Evolutionary conservation across 345 rosid genomes (phyloP).

Genomic region (Schrenkiella parvula): DNA sequence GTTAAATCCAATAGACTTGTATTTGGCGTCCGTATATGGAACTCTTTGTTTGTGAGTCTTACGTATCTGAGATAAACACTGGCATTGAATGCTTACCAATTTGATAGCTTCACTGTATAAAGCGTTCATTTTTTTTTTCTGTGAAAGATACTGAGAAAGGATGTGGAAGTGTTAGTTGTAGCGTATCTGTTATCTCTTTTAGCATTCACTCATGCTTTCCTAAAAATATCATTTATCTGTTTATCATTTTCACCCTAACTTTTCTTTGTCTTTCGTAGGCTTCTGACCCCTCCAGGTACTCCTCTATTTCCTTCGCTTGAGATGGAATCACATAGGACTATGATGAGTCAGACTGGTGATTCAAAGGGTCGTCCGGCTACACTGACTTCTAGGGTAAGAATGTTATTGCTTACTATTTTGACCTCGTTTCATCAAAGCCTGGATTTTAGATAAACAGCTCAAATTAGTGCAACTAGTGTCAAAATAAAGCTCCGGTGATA

Average conservation of each 20-base stretch:
- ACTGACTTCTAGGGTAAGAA: conserved; percentile 77
- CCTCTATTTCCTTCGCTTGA: conserved; percentile 97
- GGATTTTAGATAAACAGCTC: neutral
- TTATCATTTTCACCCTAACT: neutral
- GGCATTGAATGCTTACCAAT: neutral
- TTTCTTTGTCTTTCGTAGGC: conserved; percentile 50
- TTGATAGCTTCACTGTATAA: neutral
- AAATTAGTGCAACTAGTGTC: neutral
- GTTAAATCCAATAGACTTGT: neutral
- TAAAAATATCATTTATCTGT: neutral
- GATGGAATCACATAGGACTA: conserved; percentile 76
- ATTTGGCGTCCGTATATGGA: neutral
- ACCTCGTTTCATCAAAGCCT: neutral
- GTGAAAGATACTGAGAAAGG: conserved; percentile 3
- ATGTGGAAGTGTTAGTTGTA: neutral
- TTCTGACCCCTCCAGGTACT: conserved; percentile 94
- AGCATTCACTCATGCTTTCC: neutral
- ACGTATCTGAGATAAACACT: neutral
- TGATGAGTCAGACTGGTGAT: conserved; percentile 64
- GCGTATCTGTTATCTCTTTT: neutral
- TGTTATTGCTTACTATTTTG: conserved; percentile 5
- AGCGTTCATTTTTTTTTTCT: neutral
- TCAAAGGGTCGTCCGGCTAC: conserved; percentile 61
- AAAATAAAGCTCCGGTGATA: neutral
- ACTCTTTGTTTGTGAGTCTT: neutral